These are phyloP conservation scores for Drechslerella dactyloides DNA, from an alignment of 2,329 filamentous ascomycete species.

Conservation along the genomic window DNA sequence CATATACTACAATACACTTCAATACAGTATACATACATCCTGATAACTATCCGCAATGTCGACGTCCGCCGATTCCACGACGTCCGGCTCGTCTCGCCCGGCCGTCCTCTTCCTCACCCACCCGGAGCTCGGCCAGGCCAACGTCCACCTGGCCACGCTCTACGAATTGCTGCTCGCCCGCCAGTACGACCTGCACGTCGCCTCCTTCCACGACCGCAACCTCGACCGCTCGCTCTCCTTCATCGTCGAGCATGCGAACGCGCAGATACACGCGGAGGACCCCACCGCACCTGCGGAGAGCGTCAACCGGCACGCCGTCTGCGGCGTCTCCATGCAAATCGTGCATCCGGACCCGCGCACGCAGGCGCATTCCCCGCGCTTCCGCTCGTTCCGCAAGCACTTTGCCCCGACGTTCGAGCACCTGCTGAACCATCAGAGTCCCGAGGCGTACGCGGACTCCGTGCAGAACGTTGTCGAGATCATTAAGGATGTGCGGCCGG, in stretches of 20 bases:
- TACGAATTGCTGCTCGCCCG: conserved; percentile 38
- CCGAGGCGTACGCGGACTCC: conserved; percentile 37
- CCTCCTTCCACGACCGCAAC: conserved; percentile 42
- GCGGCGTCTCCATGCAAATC: conserved; percentile 42
- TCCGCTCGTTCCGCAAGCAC: conserved; percentile 40
- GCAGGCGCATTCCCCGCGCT: conserved; percentile 39
- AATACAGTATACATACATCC: not conserved
- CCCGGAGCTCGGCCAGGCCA: conserved; percentile 51
- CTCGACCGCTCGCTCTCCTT: conserved; percentile 39
- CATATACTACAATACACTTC: too few species aligned
- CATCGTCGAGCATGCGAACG: conserved; percentile 43
- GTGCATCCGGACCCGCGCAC: conserved; percentile 46
- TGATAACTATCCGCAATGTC: conserved; percentile 4
- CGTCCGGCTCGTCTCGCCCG: conserved; percentile 15
- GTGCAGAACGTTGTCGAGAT: conserved; percentile 47
- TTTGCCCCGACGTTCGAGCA: conserved; percentile 41
- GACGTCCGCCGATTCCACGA: not conserved
- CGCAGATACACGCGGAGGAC: not conserved
- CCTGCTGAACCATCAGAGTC: conserved; percentile 39
- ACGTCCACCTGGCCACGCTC: conserved; percentile 48
- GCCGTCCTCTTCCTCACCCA: conserved; percentile 52
- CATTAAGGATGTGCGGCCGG: conserved; percentile 43
- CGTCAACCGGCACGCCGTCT: conserved; percentile 39
- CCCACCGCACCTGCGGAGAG: conserved; percentile 13
- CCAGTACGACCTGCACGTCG: conserved; percentile 50